These are phyloP conservation scores for Cornus kousa DNA, from an alignment of 148 eudicot species.

Conservation along the genomic window DNA sequence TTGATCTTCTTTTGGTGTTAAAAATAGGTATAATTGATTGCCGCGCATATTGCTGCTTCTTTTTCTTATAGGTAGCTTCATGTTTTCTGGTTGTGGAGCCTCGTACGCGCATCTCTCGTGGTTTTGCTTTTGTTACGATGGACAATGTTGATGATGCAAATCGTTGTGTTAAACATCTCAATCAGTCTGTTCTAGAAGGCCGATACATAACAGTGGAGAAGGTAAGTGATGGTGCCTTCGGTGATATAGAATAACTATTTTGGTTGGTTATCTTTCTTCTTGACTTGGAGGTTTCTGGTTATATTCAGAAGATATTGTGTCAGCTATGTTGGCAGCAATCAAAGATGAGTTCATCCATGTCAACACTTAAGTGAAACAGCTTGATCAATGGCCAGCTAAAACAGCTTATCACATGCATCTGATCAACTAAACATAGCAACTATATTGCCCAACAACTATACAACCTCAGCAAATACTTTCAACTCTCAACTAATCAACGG, in stretches of 20 bases:
- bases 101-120: conserved; percentile 83
- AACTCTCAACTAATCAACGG: conserved; percentile 95
- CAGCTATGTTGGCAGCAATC: conserved; percentile 98
- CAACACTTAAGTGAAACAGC: conserved; percentile 78
- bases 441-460: conserved; percentile 92
- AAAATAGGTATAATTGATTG: background rate
- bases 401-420: conserved; percentile 83
- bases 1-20: background rate
- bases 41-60: background rate
- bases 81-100: conserved; percentile 92
- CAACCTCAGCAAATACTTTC: conserved; percentile 90
- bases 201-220: conserved; percentile 95
- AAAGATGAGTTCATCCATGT: conserved; percentile 88
- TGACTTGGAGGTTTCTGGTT: conserved; percentile 90
- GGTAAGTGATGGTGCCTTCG: conserved; percentile 44
- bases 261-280: conserved; percentile 40
- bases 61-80: conserved; percentile 42
- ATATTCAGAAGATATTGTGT: conserved; percentile 89
- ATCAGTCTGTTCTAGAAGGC: conserved; percentile 89
- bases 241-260: conserved; percentile 20
- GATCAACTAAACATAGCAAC: conserved; percentile 92
- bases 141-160: conserved; percentile 76
- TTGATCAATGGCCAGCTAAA: conserved; percentile 92
- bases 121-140: conserved; percentile 92
- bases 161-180: conserved; percentile 73